Conservation (phyloP, 2,329 filamentous ascomycete species). For the Pyrenochaeta sp. region DNA sequence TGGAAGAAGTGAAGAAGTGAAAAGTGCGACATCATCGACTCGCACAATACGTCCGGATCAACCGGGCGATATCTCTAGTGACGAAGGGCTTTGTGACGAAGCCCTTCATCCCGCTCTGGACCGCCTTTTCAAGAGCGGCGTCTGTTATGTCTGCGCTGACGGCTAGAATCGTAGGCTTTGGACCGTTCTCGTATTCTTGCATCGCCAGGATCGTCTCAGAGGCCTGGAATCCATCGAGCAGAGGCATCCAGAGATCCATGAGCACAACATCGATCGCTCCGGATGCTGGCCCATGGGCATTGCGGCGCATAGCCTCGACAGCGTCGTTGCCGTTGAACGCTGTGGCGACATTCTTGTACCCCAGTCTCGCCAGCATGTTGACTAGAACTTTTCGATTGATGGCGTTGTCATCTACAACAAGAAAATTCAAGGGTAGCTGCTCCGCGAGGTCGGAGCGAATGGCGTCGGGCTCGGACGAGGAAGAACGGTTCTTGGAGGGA, state of each 20-base stretch:
- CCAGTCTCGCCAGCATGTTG: constrained; percentile 72
- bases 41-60: constrained; percentile 62
- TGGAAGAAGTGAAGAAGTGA: constrained; percentile 9
- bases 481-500: constrained; percentile 10
- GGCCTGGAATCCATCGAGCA: constrained; percentile 76
- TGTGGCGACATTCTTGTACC: constrained; percentile 69
- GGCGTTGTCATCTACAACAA: constrained; percentile 76
- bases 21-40: constrained; percentile 10
- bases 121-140: constrained; percentile 67
- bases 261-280: constrained; percentile 68
- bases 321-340: constrained; percentile 75
- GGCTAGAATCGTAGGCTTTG: constrained; percentile 62
- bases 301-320: constrained; percentile 65
- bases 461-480: constrained; percentile 33
- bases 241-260: constrained; percentile 82
- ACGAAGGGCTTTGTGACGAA: constrained; percentile 76
- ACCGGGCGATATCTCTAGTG: constrained; percentile 66
- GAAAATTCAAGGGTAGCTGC: constrained; percentile 70
- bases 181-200: constrained; percentile 43
- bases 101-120: constrained; percentile 70
- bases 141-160: constrained; percentile 74
- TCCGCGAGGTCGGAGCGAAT: constrained; percentile 58
- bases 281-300: constrained; percentile 29
- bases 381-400: constrained; percentile 74
- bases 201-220: constrained; percentile 68